Percentiles rank a stretch among this genome's conserved stretches.
These are phyloP conservation scores for Sporothrix dimorphospora DNA, from an alignment of 2,329 filamentous ascomycete genomes.

Conservation along the genomic window DNA sequence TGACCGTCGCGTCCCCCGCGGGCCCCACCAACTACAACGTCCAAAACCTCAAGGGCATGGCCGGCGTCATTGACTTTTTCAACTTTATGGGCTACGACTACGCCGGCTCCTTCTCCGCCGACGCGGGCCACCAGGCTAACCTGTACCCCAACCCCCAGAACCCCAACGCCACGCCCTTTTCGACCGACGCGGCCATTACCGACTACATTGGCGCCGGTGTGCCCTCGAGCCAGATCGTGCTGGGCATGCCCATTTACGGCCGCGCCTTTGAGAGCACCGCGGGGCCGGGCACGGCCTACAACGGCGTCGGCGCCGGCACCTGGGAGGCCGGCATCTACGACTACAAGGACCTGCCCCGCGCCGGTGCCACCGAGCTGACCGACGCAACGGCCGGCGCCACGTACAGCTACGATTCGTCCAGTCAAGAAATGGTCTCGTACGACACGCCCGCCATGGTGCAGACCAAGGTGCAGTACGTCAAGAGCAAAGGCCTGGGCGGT, in stretches of 20 bases:
- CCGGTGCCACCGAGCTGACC: constrained; percentile 59
- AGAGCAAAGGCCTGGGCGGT: constrained; percentile 65
- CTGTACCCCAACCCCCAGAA: constrained; percentile 60
- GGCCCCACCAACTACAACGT: constrained; percentile 52
- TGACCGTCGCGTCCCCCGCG: constrained; percentile 57
- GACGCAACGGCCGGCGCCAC: constrained; percentile 64
- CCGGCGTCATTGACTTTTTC: constrained; percentile 55
- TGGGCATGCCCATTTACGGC: constrained; percentile 81
- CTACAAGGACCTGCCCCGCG: constrained; percentile 73
- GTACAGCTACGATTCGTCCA: constrained; percentile 70
- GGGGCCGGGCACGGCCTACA: constrained; percentile 67
- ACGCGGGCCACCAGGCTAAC: constrained; percentile 72
- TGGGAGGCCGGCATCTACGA: constrained; percentile 80
- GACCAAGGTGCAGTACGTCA: constrained; percentile 68
- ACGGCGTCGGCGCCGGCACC: constrained; percentile 66
- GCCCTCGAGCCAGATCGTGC: constrained; percentile 65
- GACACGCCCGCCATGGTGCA: constrained; percentile 64
- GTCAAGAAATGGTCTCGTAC: constrained; percentile 70
- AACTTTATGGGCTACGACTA: constrained; percentile 76
- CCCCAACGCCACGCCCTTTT: constrained; percentile 68
- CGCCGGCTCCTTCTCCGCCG: constrained; percentile 66
- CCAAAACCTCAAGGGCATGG: constrained; percentile 52
- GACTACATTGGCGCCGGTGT: constrained; percentile 68
- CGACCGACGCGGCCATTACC: constrained; percentile 64
- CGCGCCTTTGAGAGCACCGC: constrained; percentile 66